Conservation (phyloP, 2,329 filamentous ascomycete species). For the Aspergillus spinulosporus region DNA sequence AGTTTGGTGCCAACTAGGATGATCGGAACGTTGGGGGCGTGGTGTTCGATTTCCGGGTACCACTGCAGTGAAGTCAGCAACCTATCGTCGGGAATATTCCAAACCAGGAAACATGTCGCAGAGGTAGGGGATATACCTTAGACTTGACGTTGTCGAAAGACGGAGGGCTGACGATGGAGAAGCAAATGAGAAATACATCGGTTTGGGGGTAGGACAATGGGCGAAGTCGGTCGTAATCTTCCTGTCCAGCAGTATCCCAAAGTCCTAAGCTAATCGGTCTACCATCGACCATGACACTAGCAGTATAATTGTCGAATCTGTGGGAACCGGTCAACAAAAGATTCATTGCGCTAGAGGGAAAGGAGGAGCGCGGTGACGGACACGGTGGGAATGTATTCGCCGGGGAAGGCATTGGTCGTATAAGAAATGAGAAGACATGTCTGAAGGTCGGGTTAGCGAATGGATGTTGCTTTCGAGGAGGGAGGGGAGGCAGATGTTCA, state of each 20-base stretch:
- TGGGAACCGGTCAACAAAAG: slow-evolving; percentile 23
- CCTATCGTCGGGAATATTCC: neutral
- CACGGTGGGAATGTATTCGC: slow-evolving; percentile 98
- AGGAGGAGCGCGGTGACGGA: slow-evolving; percentile 32
- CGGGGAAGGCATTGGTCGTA: slow-evolving; percentile 99
- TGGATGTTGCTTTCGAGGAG: neutral
- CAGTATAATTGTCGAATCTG: slow-evolving; percentile 98
- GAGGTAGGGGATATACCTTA: slow-evolving; percentile 64
- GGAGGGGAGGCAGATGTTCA: slow-evolving; percentile 47
- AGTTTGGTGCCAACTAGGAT: slow-evolving; percentile 97
- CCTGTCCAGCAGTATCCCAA: slow-evolving; percentile 98
- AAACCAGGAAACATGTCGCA: neutral
- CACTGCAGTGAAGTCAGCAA: slow-evolving; percentile 59
- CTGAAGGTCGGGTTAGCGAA: slow-evolving; percentile 49
- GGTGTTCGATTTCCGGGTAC: slow-evolving; percentile 96
- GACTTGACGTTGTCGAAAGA: slow-evolving; percentile 99
- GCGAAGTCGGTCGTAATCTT: slow-evolving; percentile 94
- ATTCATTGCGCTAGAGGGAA: slow-evolving; percentile 16
- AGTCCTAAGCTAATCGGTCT: slow-evolving; percentile 95
- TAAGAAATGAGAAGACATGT: slow-evolving; percentile 99
- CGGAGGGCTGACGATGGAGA: slow-evolving; percentile 95
- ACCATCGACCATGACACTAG: slow-evolving; percentile 97
- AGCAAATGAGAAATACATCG: slow-evolving; percentile 97
- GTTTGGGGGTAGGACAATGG: slow-evolving; percentile 97
- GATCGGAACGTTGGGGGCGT: slow-evolving; percentile 92